phyloP scores from a whole-genome alignment of 2,329 filamentous ascomycete genomes.

The Spiromastix sp. region DNA sequence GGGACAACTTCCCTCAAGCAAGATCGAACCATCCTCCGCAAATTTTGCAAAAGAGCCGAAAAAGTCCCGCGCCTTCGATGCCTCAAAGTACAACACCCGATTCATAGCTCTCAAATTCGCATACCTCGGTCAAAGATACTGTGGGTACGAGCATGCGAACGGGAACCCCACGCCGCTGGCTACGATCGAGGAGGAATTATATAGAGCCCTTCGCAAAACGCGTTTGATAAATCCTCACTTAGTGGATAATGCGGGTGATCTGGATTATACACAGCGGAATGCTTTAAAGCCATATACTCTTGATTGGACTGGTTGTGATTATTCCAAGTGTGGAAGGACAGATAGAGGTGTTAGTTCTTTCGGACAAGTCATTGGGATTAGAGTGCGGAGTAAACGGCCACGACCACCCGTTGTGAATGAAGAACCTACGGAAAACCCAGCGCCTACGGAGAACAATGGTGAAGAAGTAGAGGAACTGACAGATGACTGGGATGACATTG shows the following conservation, averaged over 20 bases:
- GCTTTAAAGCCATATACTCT: conserved; percentile 30
- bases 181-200: conserved; percentile 86
- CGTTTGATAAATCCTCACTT: conserved; percentile 67
- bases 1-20: too few relatives aligned
- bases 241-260: conserved; percentile 31
- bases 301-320: conserved; percentile 76
- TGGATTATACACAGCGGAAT: conserved; percentile 13
- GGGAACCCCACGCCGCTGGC: conserved; percentile 58
- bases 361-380: conserved; percentile 81
- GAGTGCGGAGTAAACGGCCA: conserved; percentile 70
- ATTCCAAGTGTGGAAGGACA: conserved; percentile 90
- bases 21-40: too few relatives aligned
- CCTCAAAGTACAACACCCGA: conserved; percentile 69
- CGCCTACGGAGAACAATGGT: conserved; percentile 12
- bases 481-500: conserved; percentile 51
- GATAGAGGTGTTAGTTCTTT: conserved; percentile 93
- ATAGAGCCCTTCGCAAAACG: conserved; percentile 77
- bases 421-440: conserved; percentile 8
- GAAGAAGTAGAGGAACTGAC: conserved; percentile 21
- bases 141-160: conserved; percentile 81
- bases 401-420: conserved; percentile 27
- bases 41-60: conserved; percentile 16
- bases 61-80: conserved; percentile 53
- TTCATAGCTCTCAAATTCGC: conserved; percentile 87
- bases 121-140: conserved; percentile 83